Evolutionary conservation across 306 rosid species (phyloP), one percentile per base, ranked within the genome.

Genomic region (Potentilla sterilis): DNA sequence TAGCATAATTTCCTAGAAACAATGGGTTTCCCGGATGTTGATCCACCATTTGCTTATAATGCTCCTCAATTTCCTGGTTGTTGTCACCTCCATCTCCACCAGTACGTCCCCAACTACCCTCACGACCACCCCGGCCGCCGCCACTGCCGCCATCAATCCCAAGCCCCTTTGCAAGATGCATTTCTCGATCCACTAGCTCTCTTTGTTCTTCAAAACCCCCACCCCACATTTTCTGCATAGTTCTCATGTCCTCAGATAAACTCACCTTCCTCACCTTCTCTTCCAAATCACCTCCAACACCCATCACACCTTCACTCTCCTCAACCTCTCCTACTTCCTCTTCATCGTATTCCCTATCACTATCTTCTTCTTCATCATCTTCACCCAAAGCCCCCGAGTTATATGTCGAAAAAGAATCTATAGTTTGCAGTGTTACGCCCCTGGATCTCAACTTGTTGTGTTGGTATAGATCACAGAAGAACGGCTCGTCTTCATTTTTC

Each of bases 1-100:
- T 83, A 40, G 99, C 99, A 84, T 92, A 92, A 70, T 95, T 95
- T 74, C 97, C 83, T 24, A 92, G 87, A 73, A 92, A 87, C 86
- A 95, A 84, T 2, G 99, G 78, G 69, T 88, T 84, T 7, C 92
- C 92, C 1, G 97, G 99, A 82, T 92, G 89, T 85, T 86, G 89
- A 79, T 85, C 84, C 54, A 92, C 87, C 96, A 89, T 82, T 73
- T 67, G 90, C 88, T 84, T 89, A 79, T 92, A 82, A 69, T 89
- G 80, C 78, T 83, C 93, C 72, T 92, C 97, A 76, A 82, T 86
- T 13, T 62, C 88, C 40, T 67, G 78, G 18, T 77, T 81, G 13
- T 75, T 79, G 67, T 88, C 96, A 54, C 82, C 87, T 55, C 83
- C 88, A 67, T 85, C 88, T 15, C 91, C 89, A 22, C 89, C 87